Percentiles rank a stretch among this genome's conserved stretches.
phyloP scores from a whole-genome alignment of 73 alveolate genomes.

The Diophrys sp. region DNA sequence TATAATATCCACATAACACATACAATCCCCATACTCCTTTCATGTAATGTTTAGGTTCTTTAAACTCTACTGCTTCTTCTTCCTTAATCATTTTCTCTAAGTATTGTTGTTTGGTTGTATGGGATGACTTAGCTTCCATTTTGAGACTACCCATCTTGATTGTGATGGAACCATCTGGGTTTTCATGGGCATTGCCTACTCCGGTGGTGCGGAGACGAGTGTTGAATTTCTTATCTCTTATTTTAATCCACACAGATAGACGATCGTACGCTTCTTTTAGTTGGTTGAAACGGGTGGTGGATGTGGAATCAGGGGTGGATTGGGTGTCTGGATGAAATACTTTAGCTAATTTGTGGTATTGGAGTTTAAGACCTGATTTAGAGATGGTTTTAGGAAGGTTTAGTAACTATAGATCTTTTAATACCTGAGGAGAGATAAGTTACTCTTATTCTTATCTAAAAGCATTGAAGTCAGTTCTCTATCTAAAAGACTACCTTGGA shows the following conservation, averaged over 20 bases:
- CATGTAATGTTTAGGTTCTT: conserved; percentile 35
- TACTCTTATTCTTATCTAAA: too few species aligned
- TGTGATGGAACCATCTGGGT: conserved; percentile 39
- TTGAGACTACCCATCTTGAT: conserved; percentile 23
- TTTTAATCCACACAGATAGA: conserved; percentile 40
- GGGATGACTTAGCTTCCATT: conserved; percentile 16
- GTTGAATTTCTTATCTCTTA: conserved; percentile 32
- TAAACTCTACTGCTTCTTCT: conserved; percentile 45
- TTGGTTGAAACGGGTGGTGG: conserved; percentile 18
- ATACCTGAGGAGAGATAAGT: too few species aligned
- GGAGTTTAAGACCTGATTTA: conserved; percentile 26
- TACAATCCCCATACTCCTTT: conserved; percentile 20
- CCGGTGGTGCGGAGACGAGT: conserved; percentile 1
- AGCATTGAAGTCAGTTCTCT: too few species aligned
- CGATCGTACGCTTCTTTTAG: conserved; percentile 50
- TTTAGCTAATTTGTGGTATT: conserved; percentile 59
- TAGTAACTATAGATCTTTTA: conserved; percentile 17
- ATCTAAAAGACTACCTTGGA: too few species aligned
- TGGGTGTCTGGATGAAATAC: conserved; percentile 50
- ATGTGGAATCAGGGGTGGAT: background rate
- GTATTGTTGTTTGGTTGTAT: conserved; percentile 17
- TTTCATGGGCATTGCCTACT: conserved; percentile 5
- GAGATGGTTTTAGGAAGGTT: conserved; percentile 41
- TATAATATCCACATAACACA: conserved; percentile 24
- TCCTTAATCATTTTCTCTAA: conserved; percentile 22